Conservation (phyloP, 169 alveolate genomes). For the Cryptosporidium bovis region DNA sequence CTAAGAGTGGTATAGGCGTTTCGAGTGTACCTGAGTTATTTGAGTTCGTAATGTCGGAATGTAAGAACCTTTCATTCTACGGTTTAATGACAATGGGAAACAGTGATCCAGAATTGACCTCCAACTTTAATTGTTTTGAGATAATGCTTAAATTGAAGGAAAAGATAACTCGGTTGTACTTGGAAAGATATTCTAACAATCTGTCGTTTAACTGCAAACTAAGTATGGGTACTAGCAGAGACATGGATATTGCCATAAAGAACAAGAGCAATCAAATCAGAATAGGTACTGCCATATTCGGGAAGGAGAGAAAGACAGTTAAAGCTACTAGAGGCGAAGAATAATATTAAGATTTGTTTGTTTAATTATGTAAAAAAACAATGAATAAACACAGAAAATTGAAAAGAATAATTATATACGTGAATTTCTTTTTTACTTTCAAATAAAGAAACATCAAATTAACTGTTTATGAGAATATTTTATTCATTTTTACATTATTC, state of each 20-base stretch:
- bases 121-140: slow-evolving; percentile 77
- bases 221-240: slow-evolving; percentile 95
- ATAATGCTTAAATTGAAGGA: slow-evolving; percentile 79
- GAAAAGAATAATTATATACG: background rate
- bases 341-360: no score
- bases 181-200: slow-evolving; percentile 77
- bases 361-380: background rate
- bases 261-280: slow-evolving; percentile 91
- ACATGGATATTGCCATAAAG: slow-evolving; percentile 89
- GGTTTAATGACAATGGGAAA: slow-evolving; percentile 93
- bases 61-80: slow-evolving; percentile 83
- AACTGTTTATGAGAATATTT: no score
- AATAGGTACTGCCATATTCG: slow-evolving; percentile 92
- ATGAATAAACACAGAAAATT: background rate
- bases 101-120: slow-evolving; percentile 74
- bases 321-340: no score
- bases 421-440: background rate
- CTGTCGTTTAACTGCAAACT: slow-evolving; percentile 57
- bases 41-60: slow-evolving; percentile 78
- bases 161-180: slow-evolving; percentile 76
- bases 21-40: slow-evolving; percentile 80
- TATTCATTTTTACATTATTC: no score
- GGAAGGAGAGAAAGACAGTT: slow-evolving; percentile 40
- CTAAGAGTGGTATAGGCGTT: slow-evolving; percentile 87
- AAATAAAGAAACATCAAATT: no score